Evolutionary conservation across 768 basidiomycete genomes (phyloP), one percentile per base, ranked within the genome.

Genomic region (Tulasnella sp.): DNA sequence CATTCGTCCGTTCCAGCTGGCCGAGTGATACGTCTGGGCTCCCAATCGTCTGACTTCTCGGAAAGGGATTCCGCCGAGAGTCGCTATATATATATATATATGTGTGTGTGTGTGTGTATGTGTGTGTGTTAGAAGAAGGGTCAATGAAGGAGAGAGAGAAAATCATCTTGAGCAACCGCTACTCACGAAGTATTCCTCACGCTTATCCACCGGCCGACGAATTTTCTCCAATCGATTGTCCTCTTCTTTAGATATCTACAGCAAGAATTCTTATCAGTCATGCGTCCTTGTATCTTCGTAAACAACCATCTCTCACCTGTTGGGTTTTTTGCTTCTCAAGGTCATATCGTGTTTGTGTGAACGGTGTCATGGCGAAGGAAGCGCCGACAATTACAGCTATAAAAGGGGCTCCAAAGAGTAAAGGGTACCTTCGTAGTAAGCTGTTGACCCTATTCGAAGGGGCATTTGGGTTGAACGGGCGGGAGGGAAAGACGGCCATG

Each of bases 121-220:
- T n/a, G n/a, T n/a, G n/a, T n/a, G n/a, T n/a, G n/a, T n/a, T n/a
- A n/a, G n/a, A n/a, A n/a, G n/a, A n/a, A n/a, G n/a, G n/a, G n/a
- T n/a, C n/a, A n/a, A n/a, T n/a, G n/a, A n/a, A n/a, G n/a, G n/a
- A n/a, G n/a, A n/a, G n/a, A n/a, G n/a, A n/a, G n/a, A n/a, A n/a
- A n/a, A n/a, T n/a, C n/a, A n/a, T n/a, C n/a, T n/a, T n/a, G n/a
- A n/a, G n/a, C n/a, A n/a, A n/a, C n/a, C n/a, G n/a, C 15, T 2
- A 82, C 91, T 72, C 72, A 96, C 93, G 68, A 85, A 97, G 70
- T 98, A 99, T 68, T 96, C 93, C 69, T 97, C 94, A 55, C 90
- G 75, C 17, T 96, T 87, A 70, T 98, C 93, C 60, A 96, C 83
- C 73, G 82, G 86, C 73, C 84, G 85, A 71, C 84, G 77, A 56